These are phyloP conservation scores for Trichoderma sp. DNA, from an alignment of 2,329 filamentous ascomycete species.

Conservation along the genomic window DNA sequence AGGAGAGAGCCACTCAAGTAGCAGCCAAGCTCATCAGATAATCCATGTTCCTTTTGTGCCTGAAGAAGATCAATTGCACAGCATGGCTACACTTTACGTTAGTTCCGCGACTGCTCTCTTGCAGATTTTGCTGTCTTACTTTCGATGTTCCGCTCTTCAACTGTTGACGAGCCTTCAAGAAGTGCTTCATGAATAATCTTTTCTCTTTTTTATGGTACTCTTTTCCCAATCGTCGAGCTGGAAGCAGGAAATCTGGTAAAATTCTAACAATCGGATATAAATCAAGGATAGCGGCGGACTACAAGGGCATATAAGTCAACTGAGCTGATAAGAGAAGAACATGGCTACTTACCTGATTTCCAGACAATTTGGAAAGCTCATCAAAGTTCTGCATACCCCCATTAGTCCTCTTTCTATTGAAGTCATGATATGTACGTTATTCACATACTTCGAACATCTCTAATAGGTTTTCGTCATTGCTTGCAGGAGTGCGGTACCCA, in stretches of 20 bases:
- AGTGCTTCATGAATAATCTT: conserved; percentile 5
- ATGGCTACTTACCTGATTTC: not conserved
- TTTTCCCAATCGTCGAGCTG: not conserved
- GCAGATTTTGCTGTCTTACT: not conserved
- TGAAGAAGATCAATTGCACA: conserved; percentile 8
- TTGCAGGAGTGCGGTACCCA: not conserved
- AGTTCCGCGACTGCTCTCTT: not conserved
- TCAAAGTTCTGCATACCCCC: not conserved
- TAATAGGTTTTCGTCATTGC: not conserved
- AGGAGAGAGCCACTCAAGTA: conserved; percentile 11
- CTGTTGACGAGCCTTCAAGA: not conserved
- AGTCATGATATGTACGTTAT: too few species aligned
- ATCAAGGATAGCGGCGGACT: conserved; percentile 6
- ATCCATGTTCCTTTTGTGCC: not conserved
- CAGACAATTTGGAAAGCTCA: not conserved
- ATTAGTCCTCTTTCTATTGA: not conserved
- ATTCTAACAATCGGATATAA: not conserved
- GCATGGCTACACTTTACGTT: not conserved
- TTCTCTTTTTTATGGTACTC: not conserved
- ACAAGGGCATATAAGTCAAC: not conserved
- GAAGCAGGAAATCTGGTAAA: conserved; percentile 1
- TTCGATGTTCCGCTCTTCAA: not conserved
- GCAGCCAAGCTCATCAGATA: conserved; percentile 5
- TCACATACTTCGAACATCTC: conserved; percentile 4
- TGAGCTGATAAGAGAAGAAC: too few species aligned